These are phyloP conservation scores for Chaetomium sp. DNA, from an alignment of 2,329 filamentous ascomycete genomes.

Conservation along the genomic window DNA sequence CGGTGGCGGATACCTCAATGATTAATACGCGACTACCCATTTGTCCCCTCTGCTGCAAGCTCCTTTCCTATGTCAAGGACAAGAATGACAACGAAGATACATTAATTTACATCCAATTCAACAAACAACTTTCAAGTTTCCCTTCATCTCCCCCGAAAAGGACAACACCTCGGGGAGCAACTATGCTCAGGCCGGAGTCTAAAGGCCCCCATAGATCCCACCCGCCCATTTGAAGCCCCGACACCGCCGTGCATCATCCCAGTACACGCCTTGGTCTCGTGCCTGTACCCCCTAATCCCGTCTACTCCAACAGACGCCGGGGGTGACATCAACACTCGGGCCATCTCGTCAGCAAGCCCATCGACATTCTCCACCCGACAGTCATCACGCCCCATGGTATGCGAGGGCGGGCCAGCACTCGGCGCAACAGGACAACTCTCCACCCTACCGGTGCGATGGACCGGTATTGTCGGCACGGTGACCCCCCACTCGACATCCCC, in stretches of 20 bases:
- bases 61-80: too few species aligned
- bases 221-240: too few species aligned
- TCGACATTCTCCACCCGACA: too few species aligned
- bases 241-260: not conserved
- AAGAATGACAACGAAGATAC: too few species aligned
- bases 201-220: not conserved
- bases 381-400: not conserved
- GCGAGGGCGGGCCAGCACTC: not conserved
- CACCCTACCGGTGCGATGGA: not conserved
- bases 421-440: not conserved
- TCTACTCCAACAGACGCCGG: not conserved
- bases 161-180: not conserved
- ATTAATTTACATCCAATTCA: too few species aligned
- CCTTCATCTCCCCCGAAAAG: not conserved
- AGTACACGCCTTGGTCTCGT: not conserved
- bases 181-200: not conserved
- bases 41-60: too few species aligned
- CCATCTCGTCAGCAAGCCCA: not conserved
- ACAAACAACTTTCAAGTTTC: not conserved
- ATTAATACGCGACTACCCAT: too few species aligned
- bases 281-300: not conserved
- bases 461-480: conserved; percentile 10
- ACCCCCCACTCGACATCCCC: conserved; percentile 8
- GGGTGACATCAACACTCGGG: not conserved
- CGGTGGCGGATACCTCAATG: too few species aligned